Conservation (phyloP, 148 eudicot genomes). For the Rhododendron kiyosumense region DNA sequence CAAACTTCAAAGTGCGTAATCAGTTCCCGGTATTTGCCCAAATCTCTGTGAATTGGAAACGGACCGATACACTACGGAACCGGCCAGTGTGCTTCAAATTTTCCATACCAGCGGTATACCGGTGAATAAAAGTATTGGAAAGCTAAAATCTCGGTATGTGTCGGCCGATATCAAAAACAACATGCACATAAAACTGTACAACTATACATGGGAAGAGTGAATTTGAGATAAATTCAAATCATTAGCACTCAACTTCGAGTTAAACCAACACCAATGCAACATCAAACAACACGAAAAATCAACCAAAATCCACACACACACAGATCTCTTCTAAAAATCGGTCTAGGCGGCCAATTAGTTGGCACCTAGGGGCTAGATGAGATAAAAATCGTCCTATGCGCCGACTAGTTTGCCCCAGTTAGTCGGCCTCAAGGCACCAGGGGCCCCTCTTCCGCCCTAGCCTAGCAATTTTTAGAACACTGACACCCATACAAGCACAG, state of each 20-base stretch:
- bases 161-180: not conserved
- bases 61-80: no score
- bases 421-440: no score
- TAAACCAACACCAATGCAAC: not conserved
- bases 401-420: no score
- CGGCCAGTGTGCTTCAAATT: no score
- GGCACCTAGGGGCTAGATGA: not conserved
- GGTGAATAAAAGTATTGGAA: no score
- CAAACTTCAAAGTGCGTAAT: no score
- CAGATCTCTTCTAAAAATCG: not conserved
- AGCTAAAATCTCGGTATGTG: no score
- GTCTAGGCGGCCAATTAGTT: no score
- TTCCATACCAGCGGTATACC: no score
- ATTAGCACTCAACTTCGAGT: not conserved
- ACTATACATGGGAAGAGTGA: not conserved
- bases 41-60: no score
- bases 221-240: not conserved
- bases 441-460: not conserved
- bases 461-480: not conserved
- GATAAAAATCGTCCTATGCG: no score
- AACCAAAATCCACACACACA: not conserved
- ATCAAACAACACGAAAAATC: not conserved
- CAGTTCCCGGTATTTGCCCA: no score
- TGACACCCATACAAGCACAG: not conserved
- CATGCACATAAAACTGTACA: not conserved